Base-by-base conservation (phyloP, 2,329 filamentous ascomycete species). In the Nemania serpens region DNA sequence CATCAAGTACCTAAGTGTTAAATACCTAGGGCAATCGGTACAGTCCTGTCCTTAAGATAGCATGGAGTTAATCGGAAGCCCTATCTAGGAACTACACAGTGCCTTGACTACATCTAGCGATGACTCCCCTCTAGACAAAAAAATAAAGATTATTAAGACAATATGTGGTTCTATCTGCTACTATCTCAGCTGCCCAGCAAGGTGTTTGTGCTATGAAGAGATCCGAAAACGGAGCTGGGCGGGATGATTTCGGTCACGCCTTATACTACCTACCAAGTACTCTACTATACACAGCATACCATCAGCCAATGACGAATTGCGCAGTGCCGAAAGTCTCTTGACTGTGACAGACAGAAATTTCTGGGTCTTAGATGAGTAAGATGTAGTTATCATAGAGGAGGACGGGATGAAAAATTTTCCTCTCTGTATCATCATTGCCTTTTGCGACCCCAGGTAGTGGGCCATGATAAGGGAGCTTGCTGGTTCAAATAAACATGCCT, bases 161-260 rank as follows among this genome's bases (percentile, higher is more conserved):
- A 22, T 29, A 45, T 47, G 55, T 18, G 43, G 17, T 49, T 7
- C 53, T 41, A 18, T 33, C 36, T 33, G 22, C 25, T 47, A 34
- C 42, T 41, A 18, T 39, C 39, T 22, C 42, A 37, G 41, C 39
- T 46, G 55, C 52, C 60, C 60, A 39, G 43, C 59, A 62, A 58
- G 50, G 47, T 57, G 43, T 36, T 56, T 51, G 41, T 51, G 22
- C 15, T 50, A 13, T 17, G 50, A 48, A 66, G 51, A 61, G 59
- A 66, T 68, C 69, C 69, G 69, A 71, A 69, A 69, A 68, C 69
- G 69, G 69, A 70, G 68, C 65, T 66, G 56, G 20, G 62, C 37
- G 43, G 43, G 34, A 59, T 64, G 51, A 54, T 46, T 39, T 54
- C 52, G 63, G 64, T 57, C 59, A 67, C 61, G 57, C 62, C 36